Conservation (phyloP, 75 land plant species). For the Isoetes taiwanensis region DNA sequence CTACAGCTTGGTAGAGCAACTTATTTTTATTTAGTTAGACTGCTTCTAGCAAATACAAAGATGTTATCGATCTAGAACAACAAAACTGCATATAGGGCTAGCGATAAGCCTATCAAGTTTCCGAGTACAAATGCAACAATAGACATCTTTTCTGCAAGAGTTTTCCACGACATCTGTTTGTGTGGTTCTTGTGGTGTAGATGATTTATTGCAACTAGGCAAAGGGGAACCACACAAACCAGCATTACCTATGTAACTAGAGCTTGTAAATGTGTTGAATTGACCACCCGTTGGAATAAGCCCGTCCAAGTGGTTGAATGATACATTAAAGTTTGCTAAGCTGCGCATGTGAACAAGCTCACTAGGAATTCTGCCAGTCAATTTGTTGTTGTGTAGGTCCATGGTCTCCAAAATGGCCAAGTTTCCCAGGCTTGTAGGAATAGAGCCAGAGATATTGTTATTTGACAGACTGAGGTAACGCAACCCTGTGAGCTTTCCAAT, state of each 20-base stretch:
- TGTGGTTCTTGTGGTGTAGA: too few relatives aligned
- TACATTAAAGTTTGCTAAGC: conserved; percentile 17
- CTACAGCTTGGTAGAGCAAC: too few relatives aligned
- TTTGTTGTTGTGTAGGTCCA: conserved; percentile 49
- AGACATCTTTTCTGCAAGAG: too few relatives aligned
- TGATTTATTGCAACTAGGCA: too few relatives aligned
- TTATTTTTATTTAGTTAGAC: too few relatives aligned
- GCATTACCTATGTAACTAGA: conserved; percentile 14
- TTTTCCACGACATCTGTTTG: too few relatives aligned
- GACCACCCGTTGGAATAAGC: conserved; percentile 14
- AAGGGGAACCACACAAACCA: conserved; percentile 23
- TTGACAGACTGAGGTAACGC: conserved; percentile 38
- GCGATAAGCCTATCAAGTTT: too few relatives aligned
- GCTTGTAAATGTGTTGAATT: conserved; percentile 13
- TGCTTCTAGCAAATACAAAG: too few relatives aligned
- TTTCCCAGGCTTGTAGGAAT: conserved; percentile 39
- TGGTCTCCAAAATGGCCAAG: conserved; percentile 25
- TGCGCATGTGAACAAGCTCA: conserved; percentile 31
- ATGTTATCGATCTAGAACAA: too few relatives aligned
- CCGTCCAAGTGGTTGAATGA: conserved; percentile 17
- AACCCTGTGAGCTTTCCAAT: conserved; percentile 35
- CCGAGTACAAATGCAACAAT: too few relatives aligned
- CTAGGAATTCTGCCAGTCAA: conserved; percentile 43
- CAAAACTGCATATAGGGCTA: too few relatives aligned
- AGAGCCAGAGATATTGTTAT: conserved; percentile 39